Evolutionary conservation across 352 stramenopile genomes (phyloP).

Genomic region (Pythium diclinum): DNA sequence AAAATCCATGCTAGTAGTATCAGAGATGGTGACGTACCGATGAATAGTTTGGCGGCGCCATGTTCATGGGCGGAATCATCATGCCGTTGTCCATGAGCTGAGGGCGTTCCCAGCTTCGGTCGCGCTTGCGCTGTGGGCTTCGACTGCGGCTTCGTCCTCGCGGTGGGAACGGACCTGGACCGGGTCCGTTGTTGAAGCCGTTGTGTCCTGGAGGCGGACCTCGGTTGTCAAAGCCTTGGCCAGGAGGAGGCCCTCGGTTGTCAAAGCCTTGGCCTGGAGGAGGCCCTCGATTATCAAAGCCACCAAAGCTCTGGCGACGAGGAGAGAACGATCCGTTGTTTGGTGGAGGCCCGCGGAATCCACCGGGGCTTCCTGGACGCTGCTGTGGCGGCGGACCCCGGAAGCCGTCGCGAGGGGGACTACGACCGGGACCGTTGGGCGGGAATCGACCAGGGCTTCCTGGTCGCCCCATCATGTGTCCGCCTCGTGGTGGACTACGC

Average conservation of each 20-base stretch:
- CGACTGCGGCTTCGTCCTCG: slow-evolving; percentile 30
- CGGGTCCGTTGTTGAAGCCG: slow-evolving; percentile 15
- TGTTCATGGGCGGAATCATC: slow-evolving; percentile 9
- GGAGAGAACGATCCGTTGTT: slow-evolving; percentile 9
- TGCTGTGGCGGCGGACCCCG: slow-evolving; percentile 12
- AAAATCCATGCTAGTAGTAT: not conserved
- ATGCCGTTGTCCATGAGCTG: slow-evolving; percentile 9
- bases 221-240: slow-evolving; percentile 2
- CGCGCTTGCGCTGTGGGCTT: slow-evolving; percentile 24
- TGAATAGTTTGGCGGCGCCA: slow-evolving; percentile 11
- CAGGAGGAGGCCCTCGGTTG: slow-evolving; percentile 8
- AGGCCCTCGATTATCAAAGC: slow-evolving; percentile 14
- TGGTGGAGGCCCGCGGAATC: slow-evolving; percentile 7
- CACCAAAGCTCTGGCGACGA: slow-evolving; percentile 16
- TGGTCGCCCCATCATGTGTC: not conserved
- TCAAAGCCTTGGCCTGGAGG: slow-evolving; percentile 3
- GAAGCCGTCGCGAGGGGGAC: slow-evolving; percentile 11
- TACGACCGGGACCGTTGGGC: slow-evolving; percentile 8
- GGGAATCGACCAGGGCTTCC: slow-evolving; percentile 10
- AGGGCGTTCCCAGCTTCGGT: slow-evolving; percentile 26
- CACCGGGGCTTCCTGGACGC: slow-evolving; percentile 6
- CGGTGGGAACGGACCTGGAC: slow-evolving; percentile 6
- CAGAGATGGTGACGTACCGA: not conserved
- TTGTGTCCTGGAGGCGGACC: slow-evolving; percentile 9
- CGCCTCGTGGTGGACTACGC: slow-evolving; percentile 9